Evolutionary conservation across 202 grass and related monocot genomes (phyloP).

Genomic region (Zizania palustris): DNA sequence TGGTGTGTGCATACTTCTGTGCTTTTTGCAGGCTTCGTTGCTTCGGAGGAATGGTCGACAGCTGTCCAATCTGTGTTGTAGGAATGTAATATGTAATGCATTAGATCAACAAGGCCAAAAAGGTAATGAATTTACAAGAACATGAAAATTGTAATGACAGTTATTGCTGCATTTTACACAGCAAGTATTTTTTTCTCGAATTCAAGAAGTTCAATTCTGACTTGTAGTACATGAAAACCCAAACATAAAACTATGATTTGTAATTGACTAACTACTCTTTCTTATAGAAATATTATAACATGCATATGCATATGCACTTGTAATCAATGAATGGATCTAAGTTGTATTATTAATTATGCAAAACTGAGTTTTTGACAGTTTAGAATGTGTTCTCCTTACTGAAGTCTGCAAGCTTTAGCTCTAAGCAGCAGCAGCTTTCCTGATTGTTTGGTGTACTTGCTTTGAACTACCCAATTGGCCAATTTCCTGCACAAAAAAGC

Average conservation of each 20-base stretch:
- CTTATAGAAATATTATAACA: constrained; percentile 9
- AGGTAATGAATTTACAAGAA: constrained; percentile 3
- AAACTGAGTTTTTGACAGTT: constrained; percentile 12
- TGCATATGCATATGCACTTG: neutral
- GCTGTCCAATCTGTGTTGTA: constrained; percentile 80
- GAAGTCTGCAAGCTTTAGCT: constrained; percentile 12
- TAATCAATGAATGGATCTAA: constrained; percentile 1
- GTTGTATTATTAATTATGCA: constrained; percentile 1
- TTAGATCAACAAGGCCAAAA: constrained; percentile 35
- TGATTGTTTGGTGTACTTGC: constrained; percentile 5
- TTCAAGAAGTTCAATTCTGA: constrained; percentile 16
- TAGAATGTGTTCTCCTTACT: neutral
- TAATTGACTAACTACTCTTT: neutral
- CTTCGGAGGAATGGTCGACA: constrained; percentile 87
- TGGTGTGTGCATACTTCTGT: constrained; percentile 66
- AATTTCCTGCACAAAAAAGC: constrained; percentile 27
- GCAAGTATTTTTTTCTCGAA: neutral
- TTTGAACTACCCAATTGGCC: constrained; percentile 4
- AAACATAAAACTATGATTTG: neutral
- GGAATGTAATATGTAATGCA: constrained; percentile 27
- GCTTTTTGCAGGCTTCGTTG: constrained; percentile 77
- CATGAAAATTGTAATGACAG: constrained; percentile 19
- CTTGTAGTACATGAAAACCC: constrained; percentile 1
- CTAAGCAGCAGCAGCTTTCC: constrained; percentile 15
- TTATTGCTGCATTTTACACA: constrained; percentile 19